Percentiles rank a stretch among this genome's conserved stretches.
phyloP scores from a whole-genome alignment of 495 filamentous ascomycete genomes.

The Xylaria acuta region DNA sequence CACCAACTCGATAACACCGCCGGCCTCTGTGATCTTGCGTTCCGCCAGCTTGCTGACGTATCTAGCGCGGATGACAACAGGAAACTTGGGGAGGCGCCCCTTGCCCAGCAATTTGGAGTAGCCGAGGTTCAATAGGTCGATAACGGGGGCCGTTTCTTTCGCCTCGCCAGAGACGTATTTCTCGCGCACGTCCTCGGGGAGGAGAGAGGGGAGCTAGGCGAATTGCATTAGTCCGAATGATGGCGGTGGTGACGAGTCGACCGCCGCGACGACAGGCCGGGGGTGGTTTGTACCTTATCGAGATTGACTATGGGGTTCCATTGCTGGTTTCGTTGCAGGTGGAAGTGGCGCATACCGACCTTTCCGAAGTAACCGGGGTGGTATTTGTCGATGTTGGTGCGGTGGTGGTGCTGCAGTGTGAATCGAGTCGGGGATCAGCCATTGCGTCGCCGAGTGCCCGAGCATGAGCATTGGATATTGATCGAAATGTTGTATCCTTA shows the following conservation, averaged over 20 bases:
- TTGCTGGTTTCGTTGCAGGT: conserved; percentile 85
- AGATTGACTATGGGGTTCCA: conserved; percentile 94
- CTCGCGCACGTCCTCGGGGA: conserved; percentile 83
- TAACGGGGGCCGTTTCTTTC: conserved; percentile 82
- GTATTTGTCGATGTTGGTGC: conserved; percentile 87
- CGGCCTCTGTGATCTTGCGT: conserved; percentile 93
- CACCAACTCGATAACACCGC: conserved; percentile 89
- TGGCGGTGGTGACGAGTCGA: conserved; percentile 65
- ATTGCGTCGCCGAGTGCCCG: background rate
- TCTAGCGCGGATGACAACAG: conserved; percentile 84
- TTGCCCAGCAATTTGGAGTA: conserved; percentile 95
- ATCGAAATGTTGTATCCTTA: conserved; percentile 9
- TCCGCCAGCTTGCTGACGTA: conserved; percentile 89
- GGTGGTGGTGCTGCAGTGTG: conserved; percentile 75
- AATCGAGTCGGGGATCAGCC: background rate
- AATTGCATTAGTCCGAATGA: conserved; percentile 51
- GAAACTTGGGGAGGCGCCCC: conserved; percentile 84
- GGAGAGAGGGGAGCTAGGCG: conserved; percentile 77
- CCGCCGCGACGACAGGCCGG: conserved; percentile 42
- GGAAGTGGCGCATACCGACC: conserved; percentile 96
- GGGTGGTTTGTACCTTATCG: conserved; percentile 70
- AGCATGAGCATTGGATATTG: background rate
- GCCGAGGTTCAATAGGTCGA: conserved; percentile 89
- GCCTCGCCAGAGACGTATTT: conserved; percentile 76
- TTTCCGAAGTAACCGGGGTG: conserved; percentile 85